phyloP scores from a whole-genome alignment of 441 rosid species.

The Eruca vesicaria region DNA sequence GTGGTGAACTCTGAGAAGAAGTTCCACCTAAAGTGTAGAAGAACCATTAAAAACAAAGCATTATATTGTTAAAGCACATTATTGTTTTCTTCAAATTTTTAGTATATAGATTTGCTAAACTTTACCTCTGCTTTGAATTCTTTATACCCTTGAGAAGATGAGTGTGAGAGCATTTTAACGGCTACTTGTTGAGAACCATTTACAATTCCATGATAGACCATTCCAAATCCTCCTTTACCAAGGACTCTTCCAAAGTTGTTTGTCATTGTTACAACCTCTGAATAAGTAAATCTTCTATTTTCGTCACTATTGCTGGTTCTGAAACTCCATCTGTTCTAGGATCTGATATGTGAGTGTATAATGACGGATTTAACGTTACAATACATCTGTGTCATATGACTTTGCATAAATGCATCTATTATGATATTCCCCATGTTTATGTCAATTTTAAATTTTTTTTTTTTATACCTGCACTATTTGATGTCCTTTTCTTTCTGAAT shows the following conservation, averaged over 20 bases:
- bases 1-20: conserved; percentile 59
- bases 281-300: conserved; percentile 32
- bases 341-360: neutral
- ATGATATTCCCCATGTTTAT: neutral
- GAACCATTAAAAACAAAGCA: neutral
- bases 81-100: neutral
- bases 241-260: conserved; percentile 35
- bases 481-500: conserved; percentile 14
- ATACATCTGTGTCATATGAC: neutral
- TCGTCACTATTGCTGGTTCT: conserved; percentile 30
- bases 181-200: conserved; percentile 39
- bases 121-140: conserved; percentile 42
- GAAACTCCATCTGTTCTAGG: conserved; percentile 4
- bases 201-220: conserved; percentile 41
- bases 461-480: conserved; percentile 13
- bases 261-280: conserved; percentile 40
- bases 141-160: conserved; percentile 44
- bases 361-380: neutral
- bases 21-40: conserved; percentile 34
- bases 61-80: neutral
- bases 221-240: conserved; percentile 48
- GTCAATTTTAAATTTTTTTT: neutral
- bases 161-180: conserved; percentile 42
- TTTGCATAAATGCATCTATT: neutral
- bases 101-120: neutral